Percentiles rank a stretch among this genome's conserved stretches.
These are phyloP conservation scores for Suillus alpinus DNA, from an alignment of 768 basidiomycete species.

Conservation along the genomic window DNA sequence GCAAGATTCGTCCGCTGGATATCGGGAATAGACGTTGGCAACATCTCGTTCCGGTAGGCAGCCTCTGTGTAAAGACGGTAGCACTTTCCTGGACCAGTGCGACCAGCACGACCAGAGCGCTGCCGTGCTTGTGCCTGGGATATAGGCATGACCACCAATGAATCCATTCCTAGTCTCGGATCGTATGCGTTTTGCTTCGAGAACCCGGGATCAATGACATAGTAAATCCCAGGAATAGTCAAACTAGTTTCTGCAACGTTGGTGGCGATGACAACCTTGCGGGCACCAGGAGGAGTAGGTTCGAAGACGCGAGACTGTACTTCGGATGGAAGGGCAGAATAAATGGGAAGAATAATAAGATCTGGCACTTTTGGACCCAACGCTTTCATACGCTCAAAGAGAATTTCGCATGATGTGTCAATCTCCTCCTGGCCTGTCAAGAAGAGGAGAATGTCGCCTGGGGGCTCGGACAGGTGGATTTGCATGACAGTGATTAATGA, in stretches of 20 bases:
- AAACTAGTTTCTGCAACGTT: slow-evolving; percentile 98
- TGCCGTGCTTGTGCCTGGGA: slow-evolving; percentile 98
- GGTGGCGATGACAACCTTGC: slow-evolving; percentile 99
- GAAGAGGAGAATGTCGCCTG: slow-evolving; percentile 95
- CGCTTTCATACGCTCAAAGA: slow-evolving; percentile 98
- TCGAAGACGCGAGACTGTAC: slow-evolving; percentile 98
- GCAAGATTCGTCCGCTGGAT: slow-evolving; percentile 95
- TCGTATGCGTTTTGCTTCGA: slow-evolving; percentile 99
- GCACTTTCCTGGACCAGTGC: slow-evolving; percentile 97
- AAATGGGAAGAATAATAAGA: slow-evolving; percentile 94
- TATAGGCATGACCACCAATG: slow-evolving; percentile 96
- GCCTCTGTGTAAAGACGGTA: slow-evolving; percentile 98
- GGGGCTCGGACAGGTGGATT: slow-evolving; percentile 97
- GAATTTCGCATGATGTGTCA: slow-evolving; percentile 94
- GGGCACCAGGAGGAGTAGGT: slow-evolving; percentile 95
- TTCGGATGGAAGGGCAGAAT: slow-evolving; percentile 96
- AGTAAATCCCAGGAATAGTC: slow-evolving; percentile 98
- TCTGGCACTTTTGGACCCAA: slow-evolving; percentile 98
- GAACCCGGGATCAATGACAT: slow-evolving; percentile 98
- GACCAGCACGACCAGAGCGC: slow-evolving; percentile 92
- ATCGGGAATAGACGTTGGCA: slow-evolving; percentile 95
- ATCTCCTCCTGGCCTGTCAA: slow-evolving; percentile 99
- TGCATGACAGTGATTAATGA: slow-evolving; percentile 99
- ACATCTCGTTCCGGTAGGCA: slow-evolving; percentile 98
- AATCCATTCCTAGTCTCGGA: slow-evolving; percentile 97